Evolutionary conservation across 2,329 filamentous ascomycete genomes (phyloP).

Genomic region (Curvularia lunata): DNA sequence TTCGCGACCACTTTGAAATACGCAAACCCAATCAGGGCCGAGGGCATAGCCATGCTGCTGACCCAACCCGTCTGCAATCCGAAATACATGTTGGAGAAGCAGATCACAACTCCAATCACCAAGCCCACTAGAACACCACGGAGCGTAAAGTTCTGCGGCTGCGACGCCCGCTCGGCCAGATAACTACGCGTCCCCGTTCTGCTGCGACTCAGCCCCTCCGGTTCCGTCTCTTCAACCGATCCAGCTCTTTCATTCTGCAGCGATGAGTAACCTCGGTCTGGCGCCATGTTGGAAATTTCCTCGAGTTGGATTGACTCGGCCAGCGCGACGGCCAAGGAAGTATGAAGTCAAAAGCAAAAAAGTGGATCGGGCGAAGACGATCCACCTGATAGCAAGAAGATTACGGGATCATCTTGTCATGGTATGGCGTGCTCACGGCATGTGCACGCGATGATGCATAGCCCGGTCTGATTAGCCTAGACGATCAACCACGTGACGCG

Average conservation of each 20-base stretch:
- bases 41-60: slow-evolving; percentile 94
- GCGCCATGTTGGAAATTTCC: slow-evolving; percentile 39
- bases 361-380: not conserved
- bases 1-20: slow-evolving; percentile 82
- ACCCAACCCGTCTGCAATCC: slow-evolving; percentile 90
- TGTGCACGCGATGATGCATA: slow-evolving; percentile 30
- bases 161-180: slow-evolving; percentile 43
- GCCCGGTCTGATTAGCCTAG: slow-evolving; percentile 11
- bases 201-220: slow-evolving; percentile 22
- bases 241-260: slow-evolving; percentile 31
- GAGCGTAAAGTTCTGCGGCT: slow-evolving; percentile 77
- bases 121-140: slow-evolving; percentile 82
- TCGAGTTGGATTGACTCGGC: slow-evolving; percentile 30
- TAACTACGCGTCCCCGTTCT: slow-evolving; percentile 29
- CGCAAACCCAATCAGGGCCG: slow-evolving; percentile 90
- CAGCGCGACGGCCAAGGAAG: slow-evolving; percentile 19
- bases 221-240: slow-evolving; percentile 24
- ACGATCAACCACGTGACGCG: slow-evolving; percentile 24
- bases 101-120: slow-evolving; percentile 85
- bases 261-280: slow-evolving; percentile 41
- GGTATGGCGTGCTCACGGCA: slow-evolving; percentile 30
- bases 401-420: slow-evolving; percentile 9
- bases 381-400: slow-evolving; percentile 14
- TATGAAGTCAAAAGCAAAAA: slow-evolving; percentile 1
- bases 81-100: slow-evolving; percentile 98